These are phyloP conservation scores for Trametes versicolor DNA, from an alignment of 1,284 basidiomycete species.

Conservation along the genomic window DNA sequence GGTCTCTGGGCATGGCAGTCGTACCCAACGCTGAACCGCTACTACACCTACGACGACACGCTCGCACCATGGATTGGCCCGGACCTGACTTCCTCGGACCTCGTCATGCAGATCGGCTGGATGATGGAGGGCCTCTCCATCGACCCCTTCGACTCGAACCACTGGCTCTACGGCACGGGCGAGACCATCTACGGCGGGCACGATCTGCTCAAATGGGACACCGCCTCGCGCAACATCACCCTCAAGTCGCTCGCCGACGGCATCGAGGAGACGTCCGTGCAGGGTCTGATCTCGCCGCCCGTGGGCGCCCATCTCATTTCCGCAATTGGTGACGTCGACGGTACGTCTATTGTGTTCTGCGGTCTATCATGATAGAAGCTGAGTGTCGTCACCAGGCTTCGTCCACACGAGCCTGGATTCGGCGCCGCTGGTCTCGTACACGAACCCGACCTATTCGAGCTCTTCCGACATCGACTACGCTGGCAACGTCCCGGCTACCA, in stretches of 20 bases:
- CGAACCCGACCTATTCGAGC: slow-evolving; percentile 62
- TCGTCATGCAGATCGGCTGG: slow-evolving; percentile 52
- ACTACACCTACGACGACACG: slow-evolving; percentile 62
- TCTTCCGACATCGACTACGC: slow-evolving; percentile 66
- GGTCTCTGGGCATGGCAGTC: slow-evolving; percentile 62
- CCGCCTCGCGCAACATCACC: slow-evolving; percentile 60
- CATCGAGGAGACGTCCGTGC: slow-evolving; percentile 69
- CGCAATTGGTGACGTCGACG: slow-evolving; percentile 65
- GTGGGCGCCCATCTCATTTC: slow-evolving; percentile 60
- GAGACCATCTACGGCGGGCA: slow-evolving; percentile 67
- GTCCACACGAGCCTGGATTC: slow-evolving; percentile 59
- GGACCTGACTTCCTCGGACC: slow-evolving; percentile 51
- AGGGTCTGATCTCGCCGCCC: slow-evolving; percentile 63
- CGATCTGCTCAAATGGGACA: slow-evolving; percentile 66
- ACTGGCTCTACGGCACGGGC: slow-evolving; percentile 75
- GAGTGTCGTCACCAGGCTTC: slow-evolving; percentile 36
- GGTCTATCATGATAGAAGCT: slow-evolving; percentile 1
- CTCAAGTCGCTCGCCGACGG: slow-evolving; percentile 69
- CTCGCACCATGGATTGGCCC: slow-evolving; percentile 68
- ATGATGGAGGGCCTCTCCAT: slow-evolving; percentile 61
- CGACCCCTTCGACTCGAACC: slow-evolving; percentile 71
- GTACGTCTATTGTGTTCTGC: slow-evolving; percentile 38
- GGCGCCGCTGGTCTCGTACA: slow-evolving; percentile 53
- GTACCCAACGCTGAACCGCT: slow-evolving; percentile 61
- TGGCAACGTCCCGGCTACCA: slow-evolving; percentile 60